These are phyloP conservation scores for Candida tropicalis DNA, from an alignment of 1,139 yeast genomes.

Conservation along the genomic window DNA sequence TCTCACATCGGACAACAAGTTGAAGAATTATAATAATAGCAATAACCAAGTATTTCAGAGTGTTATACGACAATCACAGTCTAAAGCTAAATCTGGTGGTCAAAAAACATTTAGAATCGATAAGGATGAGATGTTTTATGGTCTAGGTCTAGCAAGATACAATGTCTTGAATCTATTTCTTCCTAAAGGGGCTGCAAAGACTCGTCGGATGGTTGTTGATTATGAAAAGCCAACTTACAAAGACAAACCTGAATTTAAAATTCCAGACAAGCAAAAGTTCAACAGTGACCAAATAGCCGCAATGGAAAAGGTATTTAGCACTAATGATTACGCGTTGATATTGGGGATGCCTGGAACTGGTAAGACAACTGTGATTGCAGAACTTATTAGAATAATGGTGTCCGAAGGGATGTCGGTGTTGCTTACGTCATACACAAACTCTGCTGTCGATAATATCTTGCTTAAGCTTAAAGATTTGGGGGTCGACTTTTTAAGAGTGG, in stretches of 20 bases:
- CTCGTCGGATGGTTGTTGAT: slow-evolving; percentile 68
- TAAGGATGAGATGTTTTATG: slow-evolving; percentile 75
- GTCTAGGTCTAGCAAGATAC: slow-evolving; percentile 75
- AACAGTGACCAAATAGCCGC: slow-evolving; percentile 77
- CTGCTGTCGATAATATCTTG: slow-evolving; percentile 93
- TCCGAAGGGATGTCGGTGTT: slow-evolving; percentile 65
- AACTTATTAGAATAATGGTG: slow-evolving; percentile 64
- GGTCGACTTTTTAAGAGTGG: slow-evolving; percentile 61
- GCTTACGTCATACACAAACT: slow-evolving; percentile 86
- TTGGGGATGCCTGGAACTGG: slow-evolving; percentile 99
- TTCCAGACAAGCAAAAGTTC: slow-evolving; percentile 8
- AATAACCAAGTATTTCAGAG: slow-evolving; percentile 55
- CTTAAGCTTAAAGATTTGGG: slow-evolving; percentile 58
- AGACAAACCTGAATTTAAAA: background rate
- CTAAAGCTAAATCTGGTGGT: background rate
- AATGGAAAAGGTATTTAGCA: slow-evolving; percentile 59
- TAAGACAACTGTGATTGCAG: slow-evolving; percentile 89
- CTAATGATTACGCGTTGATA: slow-evolving; percentile 77
- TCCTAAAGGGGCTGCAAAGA: slow-evolving; percentile 52
- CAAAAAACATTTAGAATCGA: slow-evolving; percentile 63
- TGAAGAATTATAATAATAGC: slow-evolving; percentile 41
- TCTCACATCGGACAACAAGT: slow-evolving; percentile 43
- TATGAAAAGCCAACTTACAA: slow-evolving; percentile 33
- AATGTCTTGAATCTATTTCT: slow-evolving; percentile 71
- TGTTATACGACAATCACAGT: slow-evolving; percentile 33